Evolutionary conservation across 202 grass and related monocot species (phyloP).

Genomic region (Saccharum hybrid): DNA sequence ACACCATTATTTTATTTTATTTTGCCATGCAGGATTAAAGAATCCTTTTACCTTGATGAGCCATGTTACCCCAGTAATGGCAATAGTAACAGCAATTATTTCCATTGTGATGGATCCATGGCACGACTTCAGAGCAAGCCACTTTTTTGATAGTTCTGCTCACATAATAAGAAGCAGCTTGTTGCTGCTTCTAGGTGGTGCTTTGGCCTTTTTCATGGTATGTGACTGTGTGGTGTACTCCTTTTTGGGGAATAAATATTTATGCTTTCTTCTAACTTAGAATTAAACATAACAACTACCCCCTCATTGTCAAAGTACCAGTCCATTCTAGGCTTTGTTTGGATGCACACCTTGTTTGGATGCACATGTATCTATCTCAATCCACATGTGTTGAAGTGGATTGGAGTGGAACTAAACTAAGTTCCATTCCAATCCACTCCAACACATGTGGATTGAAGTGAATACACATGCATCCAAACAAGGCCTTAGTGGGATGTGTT

Average conservation of each 20-base stretch:
- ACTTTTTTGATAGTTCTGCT: conserved; percentile 80
- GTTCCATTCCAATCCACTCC: no score
- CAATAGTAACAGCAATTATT: conserved; percentile 83
- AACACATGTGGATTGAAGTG: no score
- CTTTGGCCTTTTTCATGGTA: conserved; percentile 95
- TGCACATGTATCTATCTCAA: no score
- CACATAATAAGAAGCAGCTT: conserved; percentile 80
- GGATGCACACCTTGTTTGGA: no score
- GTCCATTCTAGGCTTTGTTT: neutral
- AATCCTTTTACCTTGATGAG: conserved; percentile 95
- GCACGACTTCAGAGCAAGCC: conserved; percentile 70
- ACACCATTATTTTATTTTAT: conserved; percentile 7
- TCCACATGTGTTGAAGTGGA: no score
- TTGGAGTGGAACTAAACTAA: no score
- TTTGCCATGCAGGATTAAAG: conserved; percentile 67
- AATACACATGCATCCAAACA: no score
- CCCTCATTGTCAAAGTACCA: neutral
- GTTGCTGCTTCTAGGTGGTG: conserved; percentile 80
- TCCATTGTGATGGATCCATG: conserved; percentile 91
- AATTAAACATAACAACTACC: neutral
- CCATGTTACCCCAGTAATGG: conserved; percentile 94
- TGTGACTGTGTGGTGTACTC: conserved; percentile 45
- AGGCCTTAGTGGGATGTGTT: no score
- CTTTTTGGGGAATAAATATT: conserved; percentile 22
- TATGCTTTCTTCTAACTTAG: neutral